Conservation (phyloP, 108 stramenopile genomes). For the Phaeodactylum tricornutum region DNA sequence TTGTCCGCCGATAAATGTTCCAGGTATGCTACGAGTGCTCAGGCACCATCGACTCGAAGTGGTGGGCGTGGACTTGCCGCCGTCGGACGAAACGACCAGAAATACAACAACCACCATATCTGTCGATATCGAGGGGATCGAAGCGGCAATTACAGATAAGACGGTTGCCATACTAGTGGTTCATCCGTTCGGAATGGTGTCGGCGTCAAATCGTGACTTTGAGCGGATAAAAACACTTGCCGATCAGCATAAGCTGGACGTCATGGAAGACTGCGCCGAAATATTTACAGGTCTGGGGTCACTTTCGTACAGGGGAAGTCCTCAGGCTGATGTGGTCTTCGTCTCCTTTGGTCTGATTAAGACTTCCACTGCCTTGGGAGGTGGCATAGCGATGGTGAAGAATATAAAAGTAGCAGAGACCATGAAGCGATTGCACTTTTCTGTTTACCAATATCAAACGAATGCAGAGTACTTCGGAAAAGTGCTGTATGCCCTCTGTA, state of each 20-base stretch:
- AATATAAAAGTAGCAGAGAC: slow-evolving; percentile 4
- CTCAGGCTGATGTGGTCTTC: slow-evolving; percentile 40
- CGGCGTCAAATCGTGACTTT: slow-evolving; percentile 16
- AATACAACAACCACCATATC: slow-evolving; percentile 8
- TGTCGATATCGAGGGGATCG: slow-evolving; percentile 28
- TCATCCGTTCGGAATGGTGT: slow-evolving; percentile 67
- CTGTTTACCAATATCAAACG: slow-evolving; percentile 35
- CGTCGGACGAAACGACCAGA: background rate
- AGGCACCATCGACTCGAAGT: slow-evolving; percentile 36
- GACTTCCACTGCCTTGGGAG: slow-evolving; percentile 74
- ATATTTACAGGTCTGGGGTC: slow-evolving; percentile 45
- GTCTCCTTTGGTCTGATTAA: slow-evolving; percentile 86
- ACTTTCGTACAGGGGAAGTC: slow-evolving; percentile 21
- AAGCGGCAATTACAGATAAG: slow-evolving; percentile 34
- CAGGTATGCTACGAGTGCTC: slow-evolving; percentile 65
- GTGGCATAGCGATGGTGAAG: slow-evolving; percentile 40
- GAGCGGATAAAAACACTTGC: slow-evolving; percentile 30
- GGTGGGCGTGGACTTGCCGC: slow-evolving; percentile 60
- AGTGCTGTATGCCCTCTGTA: slow-evolving; percentile 24
- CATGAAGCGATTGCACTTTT: slow-evolving; percentile 54
- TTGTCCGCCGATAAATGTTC: slow-evolving; percentile 63
- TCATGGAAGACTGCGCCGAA: slow-evolving; percentile 84
- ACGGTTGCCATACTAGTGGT: slow-evolving; percentile 77
- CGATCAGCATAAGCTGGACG: slow-evolving; percentile 29
- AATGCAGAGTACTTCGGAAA: slow-evolving; percentile 27